phyloP scores from a whole-genome alignment of 148 eudicot genomes.

The Camellia japonica region DNA sequence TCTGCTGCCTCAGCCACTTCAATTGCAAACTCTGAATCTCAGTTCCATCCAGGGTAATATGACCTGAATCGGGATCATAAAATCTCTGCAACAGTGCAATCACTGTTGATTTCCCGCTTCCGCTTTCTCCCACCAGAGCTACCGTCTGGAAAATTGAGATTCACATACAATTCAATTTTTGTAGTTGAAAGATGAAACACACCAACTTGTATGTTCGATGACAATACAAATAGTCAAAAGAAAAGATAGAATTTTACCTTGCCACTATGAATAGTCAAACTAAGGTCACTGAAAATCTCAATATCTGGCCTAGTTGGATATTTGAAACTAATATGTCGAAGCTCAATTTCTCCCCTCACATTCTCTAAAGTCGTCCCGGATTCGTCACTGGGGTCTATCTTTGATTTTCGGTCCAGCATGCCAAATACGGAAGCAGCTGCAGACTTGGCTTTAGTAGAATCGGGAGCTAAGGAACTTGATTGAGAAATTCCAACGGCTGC shows the following conservation, averaged over 20 bases:
- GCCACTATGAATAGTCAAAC: slow-evolving; percentile 4
- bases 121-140: slow-evolving; percentile 11
- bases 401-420: slow-evolving; percentile 17
- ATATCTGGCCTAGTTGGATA: slow-evolving; percentile 11
- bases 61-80: slow-evolving; percentile 6
- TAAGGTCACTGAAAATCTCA: neutral
- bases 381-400: slow-evolving; percentile 15
- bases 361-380: slow-evolving; percentile 7
- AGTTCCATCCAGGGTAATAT: neutral
- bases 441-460: slow-evolving; percentile 18
- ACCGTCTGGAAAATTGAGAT: neutral
- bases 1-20: slow-evolving; percentile 9
- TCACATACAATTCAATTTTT: neutral
- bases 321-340: slow-evolving; percentile 3
- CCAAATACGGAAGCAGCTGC: slow-evolving; percentile 20
- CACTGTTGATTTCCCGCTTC: slow-evolving; percentile 11
- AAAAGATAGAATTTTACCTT: neutral
- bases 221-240: neutral
- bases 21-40: neutral
- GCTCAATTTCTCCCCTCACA: slow-evolving; percentile 5
- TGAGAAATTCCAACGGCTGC: slow-evolving; percentile 20
- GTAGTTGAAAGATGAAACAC: neutral
- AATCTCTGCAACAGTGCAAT: slow-evolving; percentile 7
- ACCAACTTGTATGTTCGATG: too few relatives aligned
- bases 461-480: slow-evolving; percentile 15